Conservation (phyloP, 805 yeast genomes). For the Lachancea lanzarotensis region DNA sequence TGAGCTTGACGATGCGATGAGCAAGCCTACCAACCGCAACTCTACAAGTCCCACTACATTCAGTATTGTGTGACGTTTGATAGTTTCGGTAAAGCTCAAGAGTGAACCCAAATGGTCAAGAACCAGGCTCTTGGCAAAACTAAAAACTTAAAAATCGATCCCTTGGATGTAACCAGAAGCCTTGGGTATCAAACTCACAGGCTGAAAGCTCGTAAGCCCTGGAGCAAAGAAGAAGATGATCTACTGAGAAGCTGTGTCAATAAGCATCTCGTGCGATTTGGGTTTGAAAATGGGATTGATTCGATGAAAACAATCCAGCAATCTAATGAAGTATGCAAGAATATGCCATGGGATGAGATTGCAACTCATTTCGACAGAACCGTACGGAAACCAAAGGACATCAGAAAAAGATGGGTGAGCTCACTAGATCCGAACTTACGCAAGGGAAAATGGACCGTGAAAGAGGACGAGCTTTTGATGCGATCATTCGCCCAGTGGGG, state of each 20-base stretch:
- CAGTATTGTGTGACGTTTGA: no score
- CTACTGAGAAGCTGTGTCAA: constrained; percentile 40
- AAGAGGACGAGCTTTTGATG: constrained; percentile 63
- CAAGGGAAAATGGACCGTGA: constrained; percentile 82
- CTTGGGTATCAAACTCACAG: constrained; percentile 71
- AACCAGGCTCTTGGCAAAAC: constrained; percentile 1
- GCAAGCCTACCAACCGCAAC: background rate
- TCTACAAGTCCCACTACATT: background rate
- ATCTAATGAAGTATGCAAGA: constrained; percentile 27
- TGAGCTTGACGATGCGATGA: background rate
- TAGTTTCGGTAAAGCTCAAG: background rate
- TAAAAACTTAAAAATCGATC: constrained; percentile 24
- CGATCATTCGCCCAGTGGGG: constrained; percentile 65
- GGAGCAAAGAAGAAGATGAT: constrained; percentile 74
- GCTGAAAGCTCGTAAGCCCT: constrained; percentile 54
- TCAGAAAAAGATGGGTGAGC: constrained; percentile 81
- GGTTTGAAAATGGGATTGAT: constrained; percentile 33
- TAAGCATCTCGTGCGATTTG: constrained; percentile 30
- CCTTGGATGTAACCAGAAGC: constrained; percentile 53
- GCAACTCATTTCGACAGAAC: constrained; percentile 41
- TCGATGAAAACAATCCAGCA: constrained; percentile 25
- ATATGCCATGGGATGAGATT: constrained; percentile 57
- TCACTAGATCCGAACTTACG: constrained; percentile 76
- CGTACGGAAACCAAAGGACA: constrained; percentile 68
- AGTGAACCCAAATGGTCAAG: background rate